Base-by-base conservation (phyloP, 352 stramenopile genomes). In the Globisporangium takayamanum region DNA sequence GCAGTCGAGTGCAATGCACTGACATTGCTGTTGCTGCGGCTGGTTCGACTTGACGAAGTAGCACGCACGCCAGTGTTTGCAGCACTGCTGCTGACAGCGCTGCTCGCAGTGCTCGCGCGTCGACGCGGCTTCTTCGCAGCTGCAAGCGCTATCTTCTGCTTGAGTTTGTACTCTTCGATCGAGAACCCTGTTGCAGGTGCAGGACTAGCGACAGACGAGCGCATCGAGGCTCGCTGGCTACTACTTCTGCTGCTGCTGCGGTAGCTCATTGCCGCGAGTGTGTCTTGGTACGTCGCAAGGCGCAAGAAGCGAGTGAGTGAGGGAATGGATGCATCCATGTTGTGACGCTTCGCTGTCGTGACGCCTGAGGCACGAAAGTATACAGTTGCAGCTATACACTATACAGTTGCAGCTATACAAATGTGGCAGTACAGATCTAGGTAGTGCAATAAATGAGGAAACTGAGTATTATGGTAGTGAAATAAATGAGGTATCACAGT, bases 121-220 rank as follows among this genome's bases (percentile, higher is more conserved):
- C 46, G 37, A 6, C 58, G 64, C 20, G 30, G 33, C 6, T 73
- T 46, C 52, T 57, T 56, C 0, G 66, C 71, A 25, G 50, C 30
- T 55, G 74, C 73, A 26, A 68, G 50, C 39, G 50, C 50, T 16
- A 84, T 74, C 50, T 79, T 74, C 46, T 86, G 74, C 55, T 78
- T 77, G 47, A 67, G 72, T 62, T 79, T 80, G 68, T 81, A 86
- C 42, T 73, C 63, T 8, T 87, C 75, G 54, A 89, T 85, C 3
- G 77, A 85, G 63, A 88, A 73, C 46, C 64, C 11, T 26, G 68
- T 30, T 1, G 60, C 11, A 22, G 50, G 8, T 22, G 50, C 10
- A 12, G 50, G 11, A 22, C 15, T 25, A 10, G 44, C 25, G 51
- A 12, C 10, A 10, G 7, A 12, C 33, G 33, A 39, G 33, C 33